Conservation (phyloP, 257 asterid genomes). For the Datura wrightii region DNA sequence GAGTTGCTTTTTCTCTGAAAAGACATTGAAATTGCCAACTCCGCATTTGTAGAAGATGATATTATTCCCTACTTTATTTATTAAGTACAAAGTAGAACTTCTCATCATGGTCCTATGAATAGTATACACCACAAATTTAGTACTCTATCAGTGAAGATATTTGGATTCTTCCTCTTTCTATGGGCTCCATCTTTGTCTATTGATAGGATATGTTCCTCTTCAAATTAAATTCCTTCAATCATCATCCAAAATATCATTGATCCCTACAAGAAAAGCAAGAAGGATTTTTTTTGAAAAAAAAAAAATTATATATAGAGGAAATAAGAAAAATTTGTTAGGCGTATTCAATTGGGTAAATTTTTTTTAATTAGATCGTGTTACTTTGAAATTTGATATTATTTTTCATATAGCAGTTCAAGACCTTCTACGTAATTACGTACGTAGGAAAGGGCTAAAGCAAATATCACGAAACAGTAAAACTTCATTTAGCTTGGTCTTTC, state of each 20-base stretch:
- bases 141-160: neutral
- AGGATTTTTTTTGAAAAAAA: neutral
- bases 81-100: neutral
- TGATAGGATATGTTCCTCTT: neutral
- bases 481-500: too few species aligned
- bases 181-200: constrained; percentile 2
- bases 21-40: neutral
- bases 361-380: too few species aligned
- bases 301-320: too few species aligned
- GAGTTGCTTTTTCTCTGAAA: neutral
- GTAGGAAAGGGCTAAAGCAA: too few species aligned
- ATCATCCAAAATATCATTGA: neutral
- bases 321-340: too few species aligned
- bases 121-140: constrained; percentile 2
- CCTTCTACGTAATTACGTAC: too few species aligned
- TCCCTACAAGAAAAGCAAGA: neutral
- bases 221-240: neutral
- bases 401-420: too few species aligned
- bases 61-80: neutral
- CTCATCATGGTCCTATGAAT: constrained; percentile 2
- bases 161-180: neutral
- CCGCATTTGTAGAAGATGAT: neutral
- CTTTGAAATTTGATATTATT: too few species aligned
- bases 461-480: too few species aligned
- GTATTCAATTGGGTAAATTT: too few species aligned